phyloP scores from a whole-genome alignment of 192 early-diverging fungal genomes.

The Podila clonocystis region DNA sequence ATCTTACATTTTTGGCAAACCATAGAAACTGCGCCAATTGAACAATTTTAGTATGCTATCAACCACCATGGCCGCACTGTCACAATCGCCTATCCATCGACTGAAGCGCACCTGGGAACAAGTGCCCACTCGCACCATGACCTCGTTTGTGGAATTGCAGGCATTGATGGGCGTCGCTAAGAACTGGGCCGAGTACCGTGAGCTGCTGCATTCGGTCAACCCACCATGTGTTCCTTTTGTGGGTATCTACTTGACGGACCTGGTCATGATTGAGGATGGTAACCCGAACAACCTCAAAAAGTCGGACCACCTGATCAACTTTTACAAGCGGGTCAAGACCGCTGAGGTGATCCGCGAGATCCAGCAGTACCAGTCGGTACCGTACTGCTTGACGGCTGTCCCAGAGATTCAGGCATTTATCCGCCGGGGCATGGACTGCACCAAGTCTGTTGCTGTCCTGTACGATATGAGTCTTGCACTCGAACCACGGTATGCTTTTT shows the following conservation, averaged over 20 bases:
- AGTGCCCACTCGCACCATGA: constrained; percentile 63
- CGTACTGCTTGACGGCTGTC: constrained; percentile 81
- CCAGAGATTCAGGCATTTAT: constrained; percentile 86
- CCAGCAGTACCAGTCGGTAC: constrained; percentile 87
- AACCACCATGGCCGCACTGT: constrained; percentile 86
- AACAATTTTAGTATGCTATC: constrained; percentile 96
- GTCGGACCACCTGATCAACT: constrained; percentile 85
- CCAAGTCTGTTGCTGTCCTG: constrained; percentile 73
- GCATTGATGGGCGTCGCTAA: constrained; percentile 79
- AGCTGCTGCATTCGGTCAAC: constrained; percentile 81
- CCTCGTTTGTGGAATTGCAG: constrained; percentile 69
- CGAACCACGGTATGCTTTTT: constrained; percentile 71
- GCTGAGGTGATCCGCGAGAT: constrained; percentile 89
- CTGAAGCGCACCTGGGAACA: constrained; percentile 92
- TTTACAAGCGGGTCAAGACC: constrained; percentile 87
- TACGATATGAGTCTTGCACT: constrained; percentile 83
- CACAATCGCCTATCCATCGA: constrained; percentile 87
- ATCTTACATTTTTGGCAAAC: too few species aligned
- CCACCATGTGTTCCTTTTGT: constrained; percentile 84
- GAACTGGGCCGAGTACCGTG: constrained; percentile 88
- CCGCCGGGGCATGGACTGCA: constrained; percentile 71
- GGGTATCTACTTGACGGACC: constrained; percentile 78
- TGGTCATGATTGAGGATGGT: constrained; percentile 93
- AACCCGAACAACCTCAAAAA: constrained; percentile 77
- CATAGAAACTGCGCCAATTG: constrained; percentile 57